Evolutionary conservation across 805 yeast genomes (phyloP), one percentile per base, ranked within the genome.

Genomic region (Dipodascus geniculatus): DNA sequence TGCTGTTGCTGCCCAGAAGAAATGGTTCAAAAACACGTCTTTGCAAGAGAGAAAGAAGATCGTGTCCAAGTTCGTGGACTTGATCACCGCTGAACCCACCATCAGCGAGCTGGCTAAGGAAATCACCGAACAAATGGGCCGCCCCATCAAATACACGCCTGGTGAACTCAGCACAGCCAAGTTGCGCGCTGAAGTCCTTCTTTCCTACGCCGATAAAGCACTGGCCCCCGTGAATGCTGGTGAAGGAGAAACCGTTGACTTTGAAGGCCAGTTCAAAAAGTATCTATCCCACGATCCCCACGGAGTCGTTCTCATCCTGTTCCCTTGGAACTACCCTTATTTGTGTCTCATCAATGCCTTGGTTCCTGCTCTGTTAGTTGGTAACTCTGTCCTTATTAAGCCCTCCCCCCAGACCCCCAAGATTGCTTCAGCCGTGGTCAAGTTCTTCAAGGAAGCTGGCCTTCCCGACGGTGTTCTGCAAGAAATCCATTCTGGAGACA

Each of bases 311-410:
- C 89, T 93, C 57, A 88, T 85, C 67, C 84, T 87, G 62, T 87
- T 86, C 64, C 95, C 96, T 62, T 87, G 96, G 95, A 87, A 87
- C 73, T 87, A 87, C 80, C 96, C 96, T 60, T 74, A 87, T 65
- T 76, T 87, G 72, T 85, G 87, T 83, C 80, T 86, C 74, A 77
- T 91, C 49, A 87, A 95, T 88, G 87, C 87, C 65, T 73, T 87
- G 59, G 90, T 88, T 57, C 95, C 96, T 42, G 89, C 91, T 55
- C 73, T 87, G 61, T 84, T 89, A 57, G 82, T 95, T 50, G 95
- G 95, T 71, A 85, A 87, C 75, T 80, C 93, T 49, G 82, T 85
- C 59, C 85, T 87, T 53, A 75, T 87, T 71, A 87, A 87, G 72
- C 85, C 95, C 38, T 90, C 95, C 54, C 95, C 88, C 68, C 80